Conservation (phyloP, 306 rosid genomes). For the Cotoneaster glaucophyllus region DNA sequence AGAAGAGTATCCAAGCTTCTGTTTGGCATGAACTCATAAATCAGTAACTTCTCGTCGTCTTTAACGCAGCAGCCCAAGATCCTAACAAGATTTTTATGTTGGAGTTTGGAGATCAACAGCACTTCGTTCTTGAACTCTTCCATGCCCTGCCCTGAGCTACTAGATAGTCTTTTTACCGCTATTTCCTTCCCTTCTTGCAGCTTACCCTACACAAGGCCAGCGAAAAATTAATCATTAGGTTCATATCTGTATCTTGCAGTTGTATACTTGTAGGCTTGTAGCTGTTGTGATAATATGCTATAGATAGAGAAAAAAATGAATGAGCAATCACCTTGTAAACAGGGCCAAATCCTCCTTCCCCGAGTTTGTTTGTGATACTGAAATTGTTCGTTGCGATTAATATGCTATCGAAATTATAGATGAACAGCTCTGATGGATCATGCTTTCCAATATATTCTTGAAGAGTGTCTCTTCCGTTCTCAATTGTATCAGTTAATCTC, state of each 20-base stretch:
- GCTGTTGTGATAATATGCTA: background rate
- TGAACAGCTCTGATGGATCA: background rate
- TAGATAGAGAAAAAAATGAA: background rate
- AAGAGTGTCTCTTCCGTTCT: background rate
- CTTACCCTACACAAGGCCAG: conserved; percentile 22
- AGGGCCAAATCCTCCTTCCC: conserved; percentile 24
- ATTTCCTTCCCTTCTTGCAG: conserved; percentile 21
- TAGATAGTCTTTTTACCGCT: conserved; percentile 33
- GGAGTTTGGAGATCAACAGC: conserved; percentile 29
- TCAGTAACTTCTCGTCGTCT: conserved; percentile 27
- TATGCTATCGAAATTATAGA: conserved; percentile 6
- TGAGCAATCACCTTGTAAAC: conserved; percentile 10
- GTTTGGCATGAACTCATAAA: conserved; percentile 41
- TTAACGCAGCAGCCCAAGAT: conserved; percentile 31
- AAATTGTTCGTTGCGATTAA: conserved; percentile 3
- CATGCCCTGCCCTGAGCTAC: conserved; percentile 30
- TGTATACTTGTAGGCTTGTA: background rate
- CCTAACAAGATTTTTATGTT: conserved; percentile 36
- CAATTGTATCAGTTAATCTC: background rate
- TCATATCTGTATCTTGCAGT: background rate
- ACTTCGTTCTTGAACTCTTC: conserved; percentile 32
- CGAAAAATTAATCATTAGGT: background rate
- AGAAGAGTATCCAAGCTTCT: conserved; percentile 33
- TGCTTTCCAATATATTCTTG: background rate
- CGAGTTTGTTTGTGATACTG: conserved; percentile 17